Evolutionary conservation across 768 basidiomycete genomes (phyloP).

Genomic region (Boletus bicolor): DNA sequence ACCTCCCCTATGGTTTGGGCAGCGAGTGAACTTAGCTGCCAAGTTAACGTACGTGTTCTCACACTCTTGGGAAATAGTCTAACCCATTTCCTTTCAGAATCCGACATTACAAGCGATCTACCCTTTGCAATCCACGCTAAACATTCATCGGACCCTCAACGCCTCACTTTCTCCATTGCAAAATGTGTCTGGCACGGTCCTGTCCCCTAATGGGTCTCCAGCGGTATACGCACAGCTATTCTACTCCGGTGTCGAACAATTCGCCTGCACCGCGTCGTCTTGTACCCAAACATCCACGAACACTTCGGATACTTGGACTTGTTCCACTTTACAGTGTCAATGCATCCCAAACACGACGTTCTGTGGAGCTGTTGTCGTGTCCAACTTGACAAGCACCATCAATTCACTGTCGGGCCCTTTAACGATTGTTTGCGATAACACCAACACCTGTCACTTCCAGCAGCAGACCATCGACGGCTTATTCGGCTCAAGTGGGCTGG

Average conservation of each 20-base stretch:
- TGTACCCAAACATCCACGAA: slow-evolving; percentile 59
- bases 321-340: slow-evolving; percentile 68
- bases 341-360: slow-evolving; percentile 71
- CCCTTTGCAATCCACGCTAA: slow-evolving; percentile 67
- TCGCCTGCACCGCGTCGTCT: slow-evolving; percentile 71
- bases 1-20: slow-evolving; percentile 68
- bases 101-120: slow-evolving; percentile 78
- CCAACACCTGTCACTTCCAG: slow-evolving; percentile 71
- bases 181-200: slow-evolving; percentile 25
- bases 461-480: slow-evolving; percentile 62
- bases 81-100: slow-evolving; percentile 48
- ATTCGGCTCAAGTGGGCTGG: slow-evolving; percentile 74
- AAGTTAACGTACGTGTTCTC: slow-evolving; percentile 61
- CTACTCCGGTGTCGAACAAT: slow-evolving; percentile 84
- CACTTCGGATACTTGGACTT: slow-evolving; percentile 56
- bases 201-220: slow-evolving; percentile 51
- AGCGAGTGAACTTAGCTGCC: slow-evolving; percentile 80
- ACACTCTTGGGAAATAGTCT: background rate
- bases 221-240: slow-evolving; percentile 67
- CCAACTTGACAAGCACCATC: slow-evolving; percentile 60
- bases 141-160: slow-evolving; percentile 75
- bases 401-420: slow-evolving; percentile 63
- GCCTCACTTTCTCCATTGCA: slow-evolving; percentile 61
- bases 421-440: slow-evolving; percentile 61
- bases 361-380: slow-evolving; percentile 54